Conservation (phyloP, 2,329 filamentous ascomycete species). For the Trichoderma sp. region DNA sequence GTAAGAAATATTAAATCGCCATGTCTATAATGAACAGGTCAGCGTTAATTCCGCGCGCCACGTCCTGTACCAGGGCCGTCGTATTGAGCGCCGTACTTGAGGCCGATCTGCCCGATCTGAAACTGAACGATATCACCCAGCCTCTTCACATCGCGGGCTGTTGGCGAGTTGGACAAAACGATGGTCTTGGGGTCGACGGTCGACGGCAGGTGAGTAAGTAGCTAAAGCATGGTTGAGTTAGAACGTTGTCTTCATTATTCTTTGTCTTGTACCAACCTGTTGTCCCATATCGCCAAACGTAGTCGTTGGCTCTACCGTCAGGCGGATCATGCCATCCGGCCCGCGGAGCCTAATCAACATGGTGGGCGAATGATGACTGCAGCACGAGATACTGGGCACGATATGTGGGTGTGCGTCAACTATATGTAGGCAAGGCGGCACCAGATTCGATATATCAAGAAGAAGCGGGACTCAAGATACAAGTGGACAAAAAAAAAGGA, state of each 20-base stretch:
- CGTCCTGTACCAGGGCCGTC: slow-evolving; percentile 19
- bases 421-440: neutral
- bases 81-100: slow-evolving; percentile 45
- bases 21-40: slow-evolving; percentile 54
- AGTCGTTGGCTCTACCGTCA: slow-evolving; percentile 71
- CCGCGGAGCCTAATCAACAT: slow-evolving; percentile 88
- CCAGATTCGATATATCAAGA: neutral
- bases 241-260: neutral
- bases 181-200: slow-evolving; percentile 61
- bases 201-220: slow-evolving; percentile 56
- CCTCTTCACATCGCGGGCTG: slow-evolving; percentile 54
- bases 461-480: neutral
- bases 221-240: slow-evolving; percentile 36
- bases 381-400: neutral
- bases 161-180: slow-evolving; percentile 59
- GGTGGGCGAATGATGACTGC: slow-evolving; percentile 27
- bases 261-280: slow-evolving; percentile 39
- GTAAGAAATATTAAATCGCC: slow-evolving; percentile 87
- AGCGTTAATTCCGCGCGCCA: slow-evolving; percentile 15
- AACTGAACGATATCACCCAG: slow-evolving; percentile 56
- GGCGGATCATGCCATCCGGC: slow-evolving; percentile 86
- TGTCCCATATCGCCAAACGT: slow-evolving; percentile 64
- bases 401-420: neutral
- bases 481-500: neutral
- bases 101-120: slow-evolving; percentile 56